phyloP scores from a whole-genome alignment of 371 early-diverging fungal species.

The Synchytrium microbalum region DNA sequence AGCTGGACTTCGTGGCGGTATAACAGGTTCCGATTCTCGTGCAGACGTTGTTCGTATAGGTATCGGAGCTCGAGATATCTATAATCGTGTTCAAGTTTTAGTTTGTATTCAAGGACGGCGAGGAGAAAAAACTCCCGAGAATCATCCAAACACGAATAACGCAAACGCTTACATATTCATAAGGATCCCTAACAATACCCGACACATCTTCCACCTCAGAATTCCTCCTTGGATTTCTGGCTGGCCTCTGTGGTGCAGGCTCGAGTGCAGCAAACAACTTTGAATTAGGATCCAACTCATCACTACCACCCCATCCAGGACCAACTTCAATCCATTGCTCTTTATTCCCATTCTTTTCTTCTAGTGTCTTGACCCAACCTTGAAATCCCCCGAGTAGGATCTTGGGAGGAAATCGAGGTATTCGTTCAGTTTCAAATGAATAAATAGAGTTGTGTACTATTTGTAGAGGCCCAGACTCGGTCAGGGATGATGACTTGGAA shows the following conservation, averaged over 20 bases:
- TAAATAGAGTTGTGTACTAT: slow-evolving; percentile 46
- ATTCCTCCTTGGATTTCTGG: not conserved
- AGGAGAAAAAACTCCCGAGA: not conserved
- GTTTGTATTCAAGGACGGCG: not conserved
- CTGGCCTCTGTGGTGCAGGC: not conserved
- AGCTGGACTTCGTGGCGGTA: slow-evolving; percentile 7
- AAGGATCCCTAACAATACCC: slow-evolving; percentile 10
- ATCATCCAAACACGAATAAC: not conserved
- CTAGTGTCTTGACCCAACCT: slow-evolving; percentile 49
- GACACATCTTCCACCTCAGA: not conserved
- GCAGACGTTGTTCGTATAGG: slow-evolving; percentile 4
- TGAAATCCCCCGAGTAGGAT: slow-evolving; percentile 70
- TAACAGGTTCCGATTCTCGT: slow-evolving; percentile 11
- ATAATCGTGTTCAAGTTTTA: slow-evolving; percentile 7
- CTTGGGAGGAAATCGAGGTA: slow-evolving; percentile 44
- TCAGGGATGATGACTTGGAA: slow-evolving; percentile 31
- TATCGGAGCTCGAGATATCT: not conserved
- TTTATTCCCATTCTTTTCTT: slow-evolving; percentile 4
- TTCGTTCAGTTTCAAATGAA: slow-evolving; percentile 47
- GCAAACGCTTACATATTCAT: slow-evolving; percentile 13
- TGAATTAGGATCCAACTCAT: not conserved
- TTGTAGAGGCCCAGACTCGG: slow-evolving; percentile 17
- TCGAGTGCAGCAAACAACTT: not conserved
- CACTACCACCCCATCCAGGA: slow-evolving; percentile 20
- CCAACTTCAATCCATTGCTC: slow-evolving; percentile 36